A percentile compares a stretch with the other conserved stretches of the same genome.
Evolutionary conservation across 192 early-diverging fungal species (phyloP).

Genomic region (Coemansia sp.): DNA sequence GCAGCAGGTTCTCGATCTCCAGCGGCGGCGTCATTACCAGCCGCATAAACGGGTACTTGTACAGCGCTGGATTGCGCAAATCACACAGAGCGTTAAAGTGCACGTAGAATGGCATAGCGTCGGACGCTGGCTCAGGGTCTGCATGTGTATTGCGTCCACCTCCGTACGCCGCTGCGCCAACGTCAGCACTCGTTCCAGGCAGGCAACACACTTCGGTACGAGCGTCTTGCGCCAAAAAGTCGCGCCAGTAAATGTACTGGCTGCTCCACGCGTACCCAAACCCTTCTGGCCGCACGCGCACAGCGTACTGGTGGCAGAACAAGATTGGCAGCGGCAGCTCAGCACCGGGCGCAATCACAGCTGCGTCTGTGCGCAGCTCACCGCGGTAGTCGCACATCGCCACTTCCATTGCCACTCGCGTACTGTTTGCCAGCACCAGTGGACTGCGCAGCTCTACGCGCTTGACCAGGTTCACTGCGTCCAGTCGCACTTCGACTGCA

Average conservation of each 20-base stretch:
- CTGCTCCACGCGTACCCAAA: slow-evolving; percentile 87
- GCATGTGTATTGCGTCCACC: background rate
- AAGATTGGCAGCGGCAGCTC: slow-evolving; percentile 86
- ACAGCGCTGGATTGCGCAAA: slow-evolving; percentile 37
- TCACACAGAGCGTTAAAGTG: slow-evolving; percentile 47
- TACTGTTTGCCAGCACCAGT: slow-evolving; percentile 79
- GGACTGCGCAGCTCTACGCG: slow-evolving; percentile 87
- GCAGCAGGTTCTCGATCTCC: slow-evolving; percentile 93
- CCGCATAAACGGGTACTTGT: slow-evolving; percentile 76
- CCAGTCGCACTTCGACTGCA: slow-evolving; percentile 82
- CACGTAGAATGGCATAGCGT: slow-evolving; percentile 40
- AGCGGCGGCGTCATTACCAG: slow-evolving; percentile 74
- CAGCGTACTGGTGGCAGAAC: slow-evolving; percentile 72
- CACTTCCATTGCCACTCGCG: slow-evolving; percentile 75
- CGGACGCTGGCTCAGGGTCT: background rate
- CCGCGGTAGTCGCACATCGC: slow-evolving; percentile 69
- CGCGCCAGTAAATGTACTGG: slow-evolving; percentile 79
- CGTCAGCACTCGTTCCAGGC: slow-evolving; percentile 16
- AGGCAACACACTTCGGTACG: slow-evolving; percentile 58
- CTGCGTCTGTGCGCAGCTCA: slow-evolving; percentile 51
- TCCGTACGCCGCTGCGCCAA: background rate
- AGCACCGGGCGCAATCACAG: slow-evolving; percentile 67
- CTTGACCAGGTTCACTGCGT: slow-evolving; percentile 79
- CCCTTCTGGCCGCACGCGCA: slow-evolving; percentile 77
- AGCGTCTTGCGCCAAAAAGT: slow-evolving; percentile 56